phyloP scores from a whole-genome alignment of 2,329 filamentous ascomycete species.

The Fusarium tuaranense region DNA sequence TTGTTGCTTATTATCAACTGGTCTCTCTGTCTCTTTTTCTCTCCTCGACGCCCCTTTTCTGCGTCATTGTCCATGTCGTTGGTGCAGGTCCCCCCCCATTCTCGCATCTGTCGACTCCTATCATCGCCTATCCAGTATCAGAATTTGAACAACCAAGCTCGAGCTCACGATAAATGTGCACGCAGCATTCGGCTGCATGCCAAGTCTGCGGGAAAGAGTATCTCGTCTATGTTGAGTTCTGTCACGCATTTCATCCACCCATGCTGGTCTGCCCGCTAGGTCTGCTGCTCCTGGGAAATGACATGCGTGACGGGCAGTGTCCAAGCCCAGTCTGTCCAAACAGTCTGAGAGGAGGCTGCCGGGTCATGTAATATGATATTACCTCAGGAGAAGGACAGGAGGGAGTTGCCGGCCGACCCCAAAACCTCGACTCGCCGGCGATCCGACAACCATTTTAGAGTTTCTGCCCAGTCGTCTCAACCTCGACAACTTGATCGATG shows the following conservation, averaged over 20 bases:
- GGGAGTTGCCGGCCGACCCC: conserved; percentile 9
- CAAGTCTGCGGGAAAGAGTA: conserved; percentile 71
- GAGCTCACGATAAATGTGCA: conserved; percentile 67
- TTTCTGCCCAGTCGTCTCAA: conserved; percentile 64
- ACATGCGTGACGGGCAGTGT: conserved; percentile 66
- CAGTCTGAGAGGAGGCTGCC: conserved; percentile 66
- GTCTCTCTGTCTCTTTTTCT: conserved; percentile 5
- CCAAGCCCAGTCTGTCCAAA: conserved; percentile 71
- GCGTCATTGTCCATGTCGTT: conserved; percentile 40
- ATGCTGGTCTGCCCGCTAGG: conserved; percentile 61
- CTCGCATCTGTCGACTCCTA: conserved; percentile 25
- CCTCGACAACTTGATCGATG: conserved; percentile 89
- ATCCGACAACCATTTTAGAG: conserved; percentile 54
- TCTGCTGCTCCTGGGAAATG: conserved; percentile 51
- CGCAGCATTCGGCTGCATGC: conserved; percentile 67
- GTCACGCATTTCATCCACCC: conserved; percentile 62
- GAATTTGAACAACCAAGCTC: conserved; percentile 32
- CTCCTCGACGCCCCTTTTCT: conserved; percentile 7
- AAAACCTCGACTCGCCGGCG: conserved; percentile 9
- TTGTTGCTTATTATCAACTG: conserved; percentile 8
- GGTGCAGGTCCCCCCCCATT: conserved; percentile 27
- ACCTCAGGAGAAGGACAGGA: conserved; percentile 17
- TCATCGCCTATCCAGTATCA: conserved; percentile 25
- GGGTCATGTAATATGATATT: conserved; percentile 59
- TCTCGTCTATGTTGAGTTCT: conserved; percentile 69